Base-by-base conservation (phyloP, 2,329 filamentous ascomycete species). In the Mycogone perniciosa region DNA sequence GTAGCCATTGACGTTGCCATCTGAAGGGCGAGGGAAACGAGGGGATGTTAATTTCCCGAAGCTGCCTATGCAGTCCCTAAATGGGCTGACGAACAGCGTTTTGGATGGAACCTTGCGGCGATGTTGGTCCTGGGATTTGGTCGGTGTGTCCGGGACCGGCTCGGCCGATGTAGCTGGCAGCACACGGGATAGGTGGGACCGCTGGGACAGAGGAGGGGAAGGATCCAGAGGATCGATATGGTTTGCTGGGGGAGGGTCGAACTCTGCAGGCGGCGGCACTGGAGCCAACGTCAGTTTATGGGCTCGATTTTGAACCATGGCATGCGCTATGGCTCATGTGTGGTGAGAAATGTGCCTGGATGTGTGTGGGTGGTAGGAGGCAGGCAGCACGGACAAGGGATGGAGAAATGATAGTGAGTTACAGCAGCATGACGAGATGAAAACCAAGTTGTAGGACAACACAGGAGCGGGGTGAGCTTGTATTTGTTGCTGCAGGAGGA, bases 1-100 rank as follows among this genome's bases (percentile, higher is more conserved):
- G 53, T 70, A 70, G 2, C 67, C 66, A 44, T 70, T 69, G 31
- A 70, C 65, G 40, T 60, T 60, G 11, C 68, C 68, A 38, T 66
- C 63, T 3, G 55, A 34, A 1, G 68, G 68, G 5, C 67, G 62
- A 38, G 40, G 8, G 48, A 64, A 70, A 2, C 57, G 62, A 40
- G 59, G 62, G 4, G 44, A 30, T 4, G 44, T 31, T 1, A 53
- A 55, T 20, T 57, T 50, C 20, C 62, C 59, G 43, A 70, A 62
- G 3, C 57, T 61, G 9, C 63, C 65, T 30, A 64, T 43, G 20
- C 57, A 61, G 29, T 67, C 64, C 31, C 56, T 59, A 49, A 70
- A 70, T 2, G 68, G 68, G 46, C 64, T 70, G 30, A 56, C 43
- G 20, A 64, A 51, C 30, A 26, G 41, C 1, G 41, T 10, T 13